Base-by-base conservation (phyloP, 306 rosid species). In the Vachellia pachyceras region DNA sequence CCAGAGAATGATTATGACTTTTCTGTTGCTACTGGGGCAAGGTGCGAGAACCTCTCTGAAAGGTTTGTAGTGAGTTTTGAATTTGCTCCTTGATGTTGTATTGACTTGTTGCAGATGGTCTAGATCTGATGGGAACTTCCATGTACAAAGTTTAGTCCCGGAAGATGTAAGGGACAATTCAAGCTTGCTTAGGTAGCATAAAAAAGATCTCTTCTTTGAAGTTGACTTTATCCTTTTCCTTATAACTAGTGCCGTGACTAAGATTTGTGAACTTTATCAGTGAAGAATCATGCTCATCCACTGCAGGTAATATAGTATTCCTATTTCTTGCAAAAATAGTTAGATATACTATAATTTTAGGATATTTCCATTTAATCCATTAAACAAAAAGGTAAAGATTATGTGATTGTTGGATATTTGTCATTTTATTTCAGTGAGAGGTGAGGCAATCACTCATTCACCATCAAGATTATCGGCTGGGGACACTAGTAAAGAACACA, bases 241-340 rank as follows among this genome's bases (percentile, higher is more conserved):
- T 70, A 63, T 67, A 72, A 64, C 83, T 71, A 9, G 18, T 65
- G 13, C 65, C 61, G 45, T 85, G 74, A 55, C 85, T 75, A 58
- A 45, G 40, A 42, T 47, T 65, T 77, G 66, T 83, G 25, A 55
- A 65, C 77, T 54, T 84, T 84, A 77, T 79, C 95, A 95, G 99
- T 74, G 94, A 90, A 77, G 97, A 93, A 84, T 95, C 97, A 41
- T 84, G 93, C 86, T 88, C 99, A 77, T 85, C 97, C 87, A 85
- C 90, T 69, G 91, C 95, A 67, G 97, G 99, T 95, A 79, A 69
- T 84, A 47, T 83, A 78, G 60, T 57, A 23, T 42, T 77, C 78
- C 52, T 65, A 46, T 50, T 57, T 42, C 74, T 12, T 74, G 17
- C 44, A 20, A 75, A 29, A 50, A 72, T 8, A 20, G 37, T 85